phyloP scores from a whole-genome alignment of 2,329 filamentous ascomycete species.

The Fusarium sp. region DNA sequence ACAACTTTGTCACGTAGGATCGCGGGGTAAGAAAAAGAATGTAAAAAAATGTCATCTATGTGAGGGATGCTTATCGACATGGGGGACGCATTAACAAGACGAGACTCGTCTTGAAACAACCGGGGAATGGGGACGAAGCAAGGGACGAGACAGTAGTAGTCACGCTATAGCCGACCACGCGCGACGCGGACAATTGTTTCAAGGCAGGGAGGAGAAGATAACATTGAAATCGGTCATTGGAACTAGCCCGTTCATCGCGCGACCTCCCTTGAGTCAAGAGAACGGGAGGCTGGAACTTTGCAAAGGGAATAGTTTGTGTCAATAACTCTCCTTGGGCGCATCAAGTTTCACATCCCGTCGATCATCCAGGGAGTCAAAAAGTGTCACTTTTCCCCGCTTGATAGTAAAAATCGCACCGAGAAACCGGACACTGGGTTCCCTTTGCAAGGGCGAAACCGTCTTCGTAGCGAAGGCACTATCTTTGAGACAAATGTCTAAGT shows the following conservation, averaged over 20 bases:
- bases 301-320: conserved; percentile 15
- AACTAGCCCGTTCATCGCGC: not conserved
- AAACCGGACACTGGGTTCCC: conserved; percentile 10
- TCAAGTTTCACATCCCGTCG: not conserved
- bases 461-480: not conserved
- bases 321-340: not conserved
- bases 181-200: conserved; percentile 18
- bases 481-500: conserved; percentile 11
- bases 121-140: conserved; percentile 29
- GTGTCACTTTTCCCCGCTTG: not conserved
- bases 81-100: conserved; percentile 10
- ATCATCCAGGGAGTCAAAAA: conserved; percentile 5
- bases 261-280: not conserved
- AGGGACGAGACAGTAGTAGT: conserved; percentile 5
- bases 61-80: conserved; percentile 35
- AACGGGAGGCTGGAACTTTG: conserved; percentile 23
- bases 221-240: not conserved
- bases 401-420: not conserved
- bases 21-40: conserved; percentile 11
- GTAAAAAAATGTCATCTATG: conserved; percentile 17
- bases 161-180: not conserved
- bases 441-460: not conserved
- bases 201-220: conserved; percentile 20
- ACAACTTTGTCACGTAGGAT: conserved; percentile 3
- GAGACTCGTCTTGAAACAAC: conserved; percentile 20